These are phyloP conservation scores for Microbotryomycetes sp. DNA, from an alignment of 1,284 basidiomycete genomes.

Conservation along the genomic window DNA sequence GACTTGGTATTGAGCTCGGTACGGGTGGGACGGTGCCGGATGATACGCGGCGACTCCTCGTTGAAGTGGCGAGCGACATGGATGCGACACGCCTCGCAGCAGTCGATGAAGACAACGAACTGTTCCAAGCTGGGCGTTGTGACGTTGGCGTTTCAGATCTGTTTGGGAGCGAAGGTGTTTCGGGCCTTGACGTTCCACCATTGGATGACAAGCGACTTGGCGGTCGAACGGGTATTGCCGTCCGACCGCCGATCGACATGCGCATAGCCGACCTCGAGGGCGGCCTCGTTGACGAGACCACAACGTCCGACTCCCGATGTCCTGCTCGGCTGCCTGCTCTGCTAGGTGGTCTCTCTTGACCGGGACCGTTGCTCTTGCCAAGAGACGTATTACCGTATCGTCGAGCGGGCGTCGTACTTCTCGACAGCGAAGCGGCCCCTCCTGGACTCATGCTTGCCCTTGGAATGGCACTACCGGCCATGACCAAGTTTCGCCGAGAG, in stretches of 20 bases:
- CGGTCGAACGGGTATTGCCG: neutral
- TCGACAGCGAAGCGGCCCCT: neutral
- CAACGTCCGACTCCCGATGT: neutral
- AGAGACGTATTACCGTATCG: neutral
- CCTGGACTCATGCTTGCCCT: constrained; percentile 9
- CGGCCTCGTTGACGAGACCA: constrained; percentile 9
- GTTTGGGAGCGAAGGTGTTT: neutral
- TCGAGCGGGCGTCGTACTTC: constrained; percentile 10
- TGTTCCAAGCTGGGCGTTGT: neutral
- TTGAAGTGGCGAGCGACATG: neutral
- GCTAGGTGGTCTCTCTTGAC: neutral
- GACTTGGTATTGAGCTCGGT: neutral
- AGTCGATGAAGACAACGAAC: neutral
- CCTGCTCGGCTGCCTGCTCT: neutral
- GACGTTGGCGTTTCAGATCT: neutral
- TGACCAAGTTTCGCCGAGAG: constrained; percentile 10
- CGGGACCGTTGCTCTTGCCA: neutral
- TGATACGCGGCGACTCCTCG: neutral
- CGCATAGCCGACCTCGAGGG: constrained; percentile 13
- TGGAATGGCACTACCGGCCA: constrained; percentile 21
- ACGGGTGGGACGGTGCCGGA: neutral
- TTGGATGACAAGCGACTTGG: neutral
- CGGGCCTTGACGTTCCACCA: neutral
- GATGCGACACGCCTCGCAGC: neutral
- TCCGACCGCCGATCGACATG: constrained; percentile 3